These are phyloP conservation scores for Thymus quinquecostatus DNA, from an alignment of 257 asterid genomes.

Conservation along the genomic window DNA sequence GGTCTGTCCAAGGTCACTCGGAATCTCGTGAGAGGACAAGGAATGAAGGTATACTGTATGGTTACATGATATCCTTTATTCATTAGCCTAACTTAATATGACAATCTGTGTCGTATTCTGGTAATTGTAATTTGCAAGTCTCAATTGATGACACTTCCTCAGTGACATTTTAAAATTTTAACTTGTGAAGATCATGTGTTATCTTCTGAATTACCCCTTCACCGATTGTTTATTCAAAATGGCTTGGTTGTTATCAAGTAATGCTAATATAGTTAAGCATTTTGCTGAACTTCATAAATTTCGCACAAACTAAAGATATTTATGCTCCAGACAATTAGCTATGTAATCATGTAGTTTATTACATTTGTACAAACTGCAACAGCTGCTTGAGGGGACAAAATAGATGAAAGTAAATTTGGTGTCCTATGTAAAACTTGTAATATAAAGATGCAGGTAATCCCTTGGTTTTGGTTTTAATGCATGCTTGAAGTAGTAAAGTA, in stretches of 20 bases:
- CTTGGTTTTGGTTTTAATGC: conserved; percentile 14
- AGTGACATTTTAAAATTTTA: conserved; percentile 1
- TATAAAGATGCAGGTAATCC: conserved; percentile 9
- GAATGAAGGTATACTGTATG: conserved; percentile 51
- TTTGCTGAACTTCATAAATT: conserved; percentile 9
- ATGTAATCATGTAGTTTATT: conserved; percentile 5
- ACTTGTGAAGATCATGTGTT: conserved; percentile 13
- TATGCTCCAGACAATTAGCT: not conserved
- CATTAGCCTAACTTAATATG: not conserved
- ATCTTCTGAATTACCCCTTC: not conserved
- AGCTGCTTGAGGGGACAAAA: not conserved
- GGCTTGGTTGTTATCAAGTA: conserved; percentile 19
- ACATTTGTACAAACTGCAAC: conserved; percentile 1
- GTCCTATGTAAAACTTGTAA: not conserved
- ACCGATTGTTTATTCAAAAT: not conserved
- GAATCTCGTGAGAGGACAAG: conserved; percentile 61
- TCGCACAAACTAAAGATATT: not conserved
- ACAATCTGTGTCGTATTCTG: not conserved
- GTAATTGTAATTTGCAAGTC: conserved; percentile 6
- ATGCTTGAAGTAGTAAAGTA: conserved; percentile 22
- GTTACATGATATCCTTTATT: conserved; percentile 1
- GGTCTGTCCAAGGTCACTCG: conserved; percentile 42
- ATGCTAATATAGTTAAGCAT: conserved; percentile 1
- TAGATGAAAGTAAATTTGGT: conserved; percentile 14
- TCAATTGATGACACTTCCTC: not conserved